These are phyloP conservation scores for Trifolium repens DNA, from an alignment of 306 rosid species.

Conservation along the genomic window DNA sequence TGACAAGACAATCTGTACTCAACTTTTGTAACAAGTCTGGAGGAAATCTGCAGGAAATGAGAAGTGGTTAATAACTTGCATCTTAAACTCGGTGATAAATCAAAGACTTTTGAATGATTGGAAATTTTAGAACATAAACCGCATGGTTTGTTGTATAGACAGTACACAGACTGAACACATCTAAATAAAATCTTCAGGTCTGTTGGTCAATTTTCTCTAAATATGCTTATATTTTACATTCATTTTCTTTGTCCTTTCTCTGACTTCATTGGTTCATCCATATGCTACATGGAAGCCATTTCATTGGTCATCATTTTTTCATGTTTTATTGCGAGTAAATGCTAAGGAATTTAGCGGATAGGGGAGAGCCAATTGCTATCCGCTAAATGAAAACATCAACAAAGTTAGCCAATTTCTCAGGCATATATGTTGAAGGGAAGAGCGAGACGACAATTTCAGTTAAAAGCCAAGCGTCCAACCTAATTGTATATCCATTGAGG, in stretches of 20 bases:
- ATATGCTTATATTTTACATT: too few relatives aligned
- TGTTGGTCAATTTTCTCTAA: too few relatives aligned
- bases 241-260: too few relatives aligned
- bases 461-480: not conserved
- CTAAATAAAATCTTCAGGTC: not conserved
- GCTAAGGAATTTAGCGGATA: too few relatives aligned
- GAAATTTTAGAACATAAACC: not conserved
- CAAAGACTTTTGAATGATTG: not conserved
- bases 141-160: not conserved
- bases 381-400: too few relatives aligned
- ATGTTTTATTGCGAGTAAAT: too few relatives aligned
- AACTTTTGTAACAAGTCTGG: constrained; percentile 70
- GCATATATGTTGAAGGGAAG: constrained; percentile 1
- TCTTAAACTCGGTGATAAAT: constrained; percentile 2
- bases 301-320: too few relatives aligned
- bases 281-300: too few relatives aligned
- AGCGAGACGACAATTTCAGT: not conserved
- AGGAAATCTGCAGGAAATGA: constrained; percentile 69
- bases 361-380: too few relatives aligned
- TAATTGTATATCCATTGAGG: not conserved
- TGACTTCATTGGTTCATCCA: too few relatives aligned
- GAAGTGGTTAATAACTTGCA: constrained; percentile 14
- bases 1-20: constrained; percentile 79
- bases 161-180: not conserved
- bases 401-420: not conserved